Evolutionary conservation across 805 yeast species (phyloP).

Genomic region (Metschnikowia koreensis): DNA sequence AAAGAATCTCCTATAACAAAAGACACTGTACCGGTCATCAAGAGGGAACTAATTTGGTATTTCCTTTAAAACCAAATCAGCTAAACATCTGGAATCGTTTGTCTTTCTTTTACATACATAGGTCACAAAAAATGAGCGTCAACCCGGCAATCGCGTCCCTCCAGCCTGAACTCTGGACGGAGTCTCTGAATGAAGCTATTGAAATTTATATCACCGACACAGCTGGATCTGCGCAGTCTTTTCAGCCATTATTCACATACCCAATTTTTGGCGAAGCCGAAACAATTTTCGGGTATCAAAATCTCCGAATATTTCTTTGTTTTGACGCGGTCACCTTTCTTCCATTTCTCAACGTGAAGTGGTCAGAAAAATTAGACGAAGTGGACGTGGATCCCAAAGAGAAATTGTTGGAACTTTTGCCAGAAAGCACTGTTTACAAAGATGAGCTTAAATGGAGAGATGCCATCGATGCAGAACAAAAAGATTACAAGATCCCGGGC

Average conservation of each 20-base stretch:
- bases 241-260: conserved; percentile 81
- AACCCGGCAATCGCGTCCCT: conserved; percentile 26
- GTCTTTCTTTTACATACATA: not conserved
- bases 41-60: no score
- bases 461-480: conserved; percentile 47
- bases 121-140: not conserved
- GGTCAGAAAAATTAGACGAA: conserved; percentile 49
- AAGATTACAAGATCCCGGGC: conserved; percentile 44
- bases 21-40: no score
- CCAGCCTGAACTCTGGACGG: conserved; percentile 73
- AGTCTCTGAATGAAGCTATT: conserved; percentile 66
- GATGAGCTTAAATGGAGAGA: conserved; percentile 72
- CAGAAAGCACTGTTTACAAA: conserved; percentile 56
- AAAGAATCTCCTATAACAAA: no score
- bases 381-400: conserved; percentile 60
- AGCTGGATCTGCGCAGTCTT: conserved; percentile 53
- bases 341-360: conserved; percentile 68
- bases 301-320: conserved; percentile 59
- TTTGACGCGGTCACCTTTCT: conserved; percentile 73
- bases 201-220: conserved; percentile 55
- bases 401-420: conserved; percentile 57
- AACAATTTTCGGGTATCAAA: conserved; percentile 79
- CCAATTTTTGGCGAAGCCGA: conserved; percentile 94
- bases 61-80: not conserved
- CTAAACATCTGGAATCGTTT: not conserved